phyloP scores from a whole-genome alignment of 345 rosid genomes.

The Pistacia vera region DNA sequence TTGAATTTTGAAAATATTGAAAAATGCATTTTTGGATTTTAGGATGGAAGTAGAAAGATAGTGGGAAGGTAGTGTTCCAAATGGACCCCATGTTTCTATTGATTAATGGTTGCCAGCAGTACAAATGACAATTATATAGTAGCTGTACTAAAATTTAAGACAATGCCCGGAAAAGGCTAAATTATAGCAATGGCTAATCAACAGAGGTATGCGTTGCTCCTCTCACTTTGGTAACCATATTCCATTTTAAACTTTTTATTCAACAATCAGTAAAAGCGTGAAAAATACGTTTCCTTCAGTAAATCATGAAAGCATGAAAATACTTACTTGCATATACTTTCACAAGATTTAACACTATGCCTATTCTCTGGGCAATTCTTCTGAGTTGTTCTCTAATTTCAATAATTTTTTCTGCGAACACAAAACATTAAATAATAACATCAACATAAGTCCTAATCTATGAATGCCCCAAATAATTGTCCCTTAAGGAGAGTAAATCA shows the following conservation, averaged over 20 bases:
- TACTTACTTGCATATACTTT: conserved; percentile 56
- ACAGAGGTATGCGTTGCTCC: too few species aligned
- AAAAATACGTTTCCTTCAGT: neutral
- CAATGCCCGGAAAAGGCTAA: neutral
- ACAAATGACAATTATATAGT: neutral
- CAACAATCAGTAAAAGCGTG: too few species aligned
- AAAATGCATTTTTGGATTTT: too few species aligned
- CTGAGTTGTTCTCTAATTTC: too few species aligned
- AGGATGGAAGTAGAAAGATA: too few species aligned
- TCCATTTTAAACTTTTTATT: too few species aligned
- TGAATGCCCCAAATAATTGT: conserved; percentile 3
- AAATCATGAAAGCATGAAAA: neutral
- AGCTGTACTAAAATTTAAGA: neutral
- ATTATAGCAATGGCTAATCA: too few species aligned
- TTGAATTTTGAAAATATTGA: too few species aligned
- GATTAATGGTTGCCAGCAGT: neutral
- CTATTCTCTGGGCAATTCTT: conserved; percentile 76
- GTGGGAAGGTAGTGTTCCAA: too few species aligned
- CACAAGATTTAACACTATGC: conserved; percentile 79
- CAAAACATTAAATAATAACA: neutral
- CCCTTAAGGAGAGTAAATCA: too few species aligned
- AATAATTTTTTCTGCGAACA: conserved; percentile 64
- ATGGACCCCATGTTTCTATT: neutral
- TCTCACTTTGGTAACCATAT: too few species aligned
- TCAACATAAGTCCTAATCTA: neutral